Base-by-base conservation (phyloP, 2,329 filamentous ascomycete species). In the Chaetomium sp. region DNA sequence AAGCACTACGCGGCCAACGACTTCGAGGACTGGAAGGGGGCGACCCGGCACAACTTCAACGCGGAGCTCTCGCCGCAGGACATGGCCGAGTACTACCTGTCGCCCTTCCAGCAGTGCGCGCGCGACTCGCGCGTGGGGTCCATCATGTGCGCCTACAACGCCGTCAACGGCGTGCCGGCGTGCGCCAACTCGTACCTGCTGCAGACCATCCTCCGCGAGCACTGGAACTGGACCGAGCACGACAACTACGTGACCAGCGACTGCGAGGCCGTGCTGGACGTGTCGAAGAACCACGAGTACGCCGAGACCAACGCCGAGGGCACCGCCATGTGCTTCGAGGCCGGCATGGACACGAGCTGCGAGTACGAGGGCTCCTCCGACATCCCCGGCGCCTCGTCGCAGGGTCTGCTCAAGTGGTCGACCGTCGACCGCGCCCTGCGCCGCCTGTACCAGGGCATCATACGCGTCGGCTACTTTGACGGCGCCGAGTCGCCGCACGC, bases 31-130 rank as follows among this genome's bases (percentile, higher is more conserved):
- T 70, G 65, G 66, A 63, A 65, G 31, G 64, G 68, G 45, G 60
- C 68, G 29, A 72, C 68, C 10, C 62, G 73, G 19, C 71, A 72
- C 63, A 60, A 73, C 49, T 74, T 72, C 64, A 64, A 75, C 47
- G 72, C 72, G 16, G 62, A 63, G 19, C 65, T 74, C 45, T 61
- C 79, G 13, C 77, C 79, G 60, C 87, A 90, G 70, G 88, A 91
- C 63, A 76, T 91, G 12, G 81, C 83, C 0, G 88, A 90, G 71
- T 91, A 90, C 74, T 90, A 89, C 71, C 79, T 89, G 53, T 85
- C 85, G 0, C 82, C 87, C 0, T 91, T 91, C 76, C 79, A 88
- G 71, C 80, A 81, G 71, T 90, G 88, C 73, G 85, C 82, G 55
- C 79, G 83, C 5, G 84, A 87, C 71, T 81, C 82, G 5, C 79